phyloP scores from a whole-genome alignment of 371 early-diverging fungal species.

The Synchytrium microbalum region DNA sequence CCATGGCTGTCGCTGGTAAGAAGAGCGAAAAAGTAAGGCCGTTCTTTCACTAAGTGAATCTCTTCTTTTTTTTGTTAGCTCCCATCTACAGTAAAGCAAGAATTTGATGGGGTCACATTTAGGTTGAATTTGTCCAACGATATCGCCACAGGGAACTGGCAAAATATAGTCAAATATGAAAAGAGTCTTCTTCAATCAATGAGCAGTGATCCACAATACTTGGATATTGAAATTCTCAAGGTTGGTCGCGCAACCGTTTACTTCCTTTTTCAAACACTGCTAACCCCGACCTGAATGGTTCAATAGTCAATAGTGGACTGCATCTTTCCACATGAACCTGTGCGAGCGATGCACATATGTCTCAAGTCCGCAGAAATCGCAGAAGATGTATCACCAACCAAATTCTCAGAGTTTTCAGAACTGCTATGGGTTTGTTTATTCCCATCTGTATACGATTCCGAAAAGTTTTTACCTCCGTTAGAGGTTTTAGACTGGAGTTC shows the following conservation, averaged over 20 bases:
- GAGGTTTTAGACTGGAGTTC: background rate
- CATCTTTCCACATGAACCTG: slow-evolving; percentile 25
- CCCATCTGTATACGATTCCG: slow-evolving; percentile 35
- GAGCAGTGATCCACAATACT: background rate
- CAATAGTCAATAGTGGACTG: slow-evolving; percentile 15
- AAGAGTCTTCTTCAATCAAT: background rate
- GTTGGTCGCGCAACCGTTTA: too few relatives aligned
- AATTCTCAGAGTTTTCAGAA: slow-evolving; percentile 18
- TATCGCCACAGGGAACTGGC: slow-evolving; percentile 26
- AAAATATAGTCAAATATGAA: slow-evolving; percentile 21
- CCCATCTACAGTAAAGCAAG: slow-evolving; percentile 16
- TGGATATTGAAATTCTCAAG: background rate
- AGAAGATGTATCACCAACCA: slow-evolving; percentile 19
- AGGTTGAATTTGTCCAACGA: slow-evolving; percentile 24
- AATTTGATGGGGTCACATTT: slow-evolving; percentile 29
- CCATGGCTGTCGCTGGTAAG: background rate
- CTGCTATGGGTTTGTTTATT: slow-evolving; percentile 29
- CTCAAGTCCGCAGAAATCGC: slow-evolving; percentile 23
- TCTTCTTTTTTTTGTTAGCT: too few relatives aligned
- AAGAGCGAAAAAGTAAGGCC: too few relatives aligned
- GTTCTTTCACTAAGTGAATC: too few relatives aligned
- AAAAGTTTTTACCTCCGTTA: background rate
- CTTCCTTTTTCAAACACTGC: background rate
- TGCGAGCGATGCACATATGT: slow-evolving; percentile 26
- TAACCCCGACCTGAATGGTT: background rate